phyloP scores from a whole-genome alignment of 164 flowering plant species.

The Berberis thunbergii region DNA sequence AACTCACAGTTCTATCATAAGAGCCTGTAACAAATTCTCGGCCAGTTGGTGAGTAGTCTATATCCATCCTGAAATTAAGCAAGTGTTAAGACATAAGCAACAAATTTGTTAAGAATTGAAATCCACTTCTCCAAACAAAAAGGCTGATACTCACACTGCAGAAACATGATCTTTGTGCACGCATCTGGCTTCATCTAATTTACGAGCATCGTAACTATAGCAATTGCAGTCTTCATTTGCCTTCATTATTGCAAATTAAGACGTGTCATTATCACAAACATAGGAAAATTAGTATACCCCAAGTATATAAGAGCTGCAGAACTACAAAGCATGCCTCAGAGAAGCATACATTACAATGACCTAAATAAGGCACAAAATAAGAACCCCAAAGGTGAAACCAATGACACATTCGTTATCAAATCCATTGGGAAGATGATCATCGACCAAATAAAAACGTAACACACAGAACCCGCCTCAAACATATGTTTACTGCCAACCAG shows the following conservation, averaged over 20 bases:
- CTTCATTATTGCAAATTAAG: constrained; percentile 19
- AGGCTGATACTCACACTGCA: constrained; percentile 68
- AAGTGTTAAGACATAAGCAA: background rate
- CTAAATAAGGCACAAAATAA: too few relatives aligned
- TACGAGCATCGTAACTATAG: constrained; percentile 81
- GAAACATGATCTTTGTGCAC: constrained; percentile 92
- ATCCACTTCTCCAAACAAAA: background rate
- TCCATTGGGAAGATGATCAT: background rate
- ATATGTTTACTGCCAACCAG: background rate
- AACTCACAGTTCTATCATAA: constrained; percentile 90
- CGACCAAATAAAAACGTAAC: background rate
- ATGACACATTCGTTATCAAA: too few relatives aligned
- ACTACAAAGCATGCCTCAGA: too few relatives aligned
- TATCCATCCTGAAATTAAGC: constrained; percentile 64
- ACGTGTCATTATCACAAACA: background rate
- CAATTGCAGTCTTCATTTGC: constrained; percentile 96
- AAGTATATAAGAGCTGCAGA: too few relatives aligned
- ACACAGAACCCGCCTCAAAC: too few relatives aligned
- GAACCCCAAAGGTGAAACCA: too few relatives aligned
- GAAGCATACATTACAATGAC: too few relatives aligned
- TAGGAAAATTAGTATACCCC: background rate
- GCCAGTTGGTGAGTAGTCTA: constrained; percentile 95
- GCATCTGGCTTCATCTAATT: constrained; percentile 75
- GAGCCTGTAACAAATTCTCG: constrained; percentile 97
- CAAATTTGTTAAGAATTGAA: background rate